Conservation (phyloP, 805 yeast genomes). For the Helenozyma baotianmanensis region DNA sequence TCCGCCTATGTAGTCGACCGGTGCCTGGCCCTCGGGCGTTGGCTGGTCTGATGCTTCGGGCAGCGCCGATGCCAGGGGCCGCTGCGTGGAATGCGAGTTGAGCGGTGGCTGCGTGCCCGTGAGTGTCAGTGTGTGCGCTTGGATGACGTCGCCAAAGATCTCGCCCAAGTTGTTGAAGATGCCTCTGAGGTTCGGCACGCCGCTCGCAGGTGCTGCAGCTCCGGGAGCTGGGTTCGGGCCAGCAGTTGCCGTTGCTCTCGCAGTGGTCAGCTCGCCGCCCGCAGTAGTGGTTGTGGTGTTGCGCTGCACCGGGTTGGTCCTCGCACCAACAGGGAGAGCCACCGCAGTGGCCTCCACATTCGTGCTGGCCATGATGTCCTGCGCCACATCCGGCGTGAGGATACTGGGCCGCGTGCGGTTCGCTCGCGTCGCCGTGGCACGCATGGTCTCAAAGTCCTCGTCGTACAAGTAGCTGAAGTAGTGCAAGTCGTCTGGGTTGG, state of each 20-base stretch:
- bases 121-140: too few relatives aligned
- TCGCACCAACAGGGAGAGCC: conserved; percentile 2
- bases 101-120: too few relatives aligned
- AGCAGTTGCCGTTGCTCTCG: neutral
- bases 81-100: too few relatives aligned
- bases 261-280: neutral
- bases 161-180: conserved; percentile 10
- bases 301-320: neutral
- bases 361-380: conserved; percentile 26
- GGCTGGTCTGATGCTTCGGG: neutral
- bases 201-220: neutral
- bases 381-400: conserved; percentile 35
- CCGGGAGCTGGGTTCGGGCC: too few relatives aligned
- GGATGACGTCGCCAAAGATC: conserved; percentile 8
- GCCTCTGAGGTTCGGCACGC: conserved; percentile 3
- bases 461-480: conserved; percentile 26
- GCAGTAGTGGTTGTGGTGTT: neutral
- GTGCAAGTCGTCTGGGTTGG: conserved; percentile 21
- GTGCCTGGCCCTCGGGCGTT: too few relatives aligned
- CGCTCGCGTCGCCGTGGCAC: conserved; percentile 26
- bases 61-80: too few relatives aligned
- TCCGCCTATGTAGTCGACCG: too few relatives aligned
- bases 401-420: conserved; percentile 32
- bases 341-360: conserved; percentile 22
- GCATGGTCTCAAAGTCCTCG: conserved; percentile 18